Evolutionary conservation across 371 early-diverging fungal genomes (phyloP).

Genomic region (Lichtheimia ornata): DNA sequence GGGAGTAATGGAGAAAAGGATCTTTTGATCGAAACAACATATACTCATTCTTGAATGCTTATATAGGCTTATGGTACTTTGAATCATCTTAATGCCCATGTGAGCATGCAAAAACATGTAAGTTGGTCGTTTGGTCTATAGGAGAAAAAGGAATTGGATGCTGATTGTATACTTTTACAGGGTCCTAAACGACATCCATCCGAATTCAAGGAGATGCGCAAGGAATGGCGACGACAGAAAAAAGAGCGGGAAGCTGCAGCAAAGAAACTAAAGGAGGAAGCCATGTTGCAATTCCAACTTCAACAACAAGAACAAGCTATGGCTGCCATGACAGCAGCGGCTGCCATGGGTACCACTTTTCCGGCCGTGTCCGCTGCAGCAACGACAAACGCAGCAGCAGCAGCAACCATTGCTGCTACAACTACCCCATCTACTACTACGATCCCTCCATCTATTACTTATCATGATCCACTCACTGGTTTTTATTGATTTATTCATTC

Average conservation of each 20-base stretch:
- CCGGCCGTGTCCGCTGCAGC: slow-evolving; percentile 1
- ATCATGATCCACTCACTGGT: slow-evolving; percentile 12
- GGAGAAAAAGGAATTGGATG: background rate
- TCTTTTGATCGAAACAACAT: too few species aligned
- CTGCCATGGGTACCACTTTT: background rate
- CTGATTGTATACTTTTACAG: background rate
- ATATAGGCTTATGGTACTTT: slow-evolving; percentile 64
- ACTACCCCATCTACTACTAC: background rate
- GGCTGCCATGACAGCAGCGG: background rate
- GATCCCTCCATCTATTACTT: slow-evolving; percentile 1
- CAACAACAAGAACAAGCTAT: slow-evolving; percentile 9
- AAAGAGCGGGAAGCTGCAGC: slow-evolving; percentile 44
- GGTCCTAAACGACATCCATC: slow-evolving; percentile 40
- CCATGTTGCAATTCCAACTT: slow-evolving; percentile 26
- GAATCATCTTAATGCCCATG: slow-evolving; percentile 75
- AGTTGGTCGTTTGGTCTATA: slow-evolving; percentile 9
- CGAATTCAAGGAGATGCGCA: slow-evolving; percentile 69
- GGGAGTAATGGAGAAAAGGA: too few species aligned
- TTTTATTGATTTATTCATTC: slow-evolving; percentile 12
- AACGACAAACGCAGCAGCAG: slow-evolving; percentile 6
- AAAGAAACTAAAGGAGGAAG: slow-evolving; percentile 39
- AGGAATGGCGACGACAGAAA: slow-evolving; percentile 54
- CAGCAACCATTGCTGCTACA: slow-evolving; percentile 5
- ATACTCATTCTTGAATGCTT: too few species aligned
- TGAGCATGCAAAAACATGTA: slow-evolving; percentile 76